phyloP scores from a whole-genome alignment of 208 protist species.

The Tritrichomonas foetus region DNA sequence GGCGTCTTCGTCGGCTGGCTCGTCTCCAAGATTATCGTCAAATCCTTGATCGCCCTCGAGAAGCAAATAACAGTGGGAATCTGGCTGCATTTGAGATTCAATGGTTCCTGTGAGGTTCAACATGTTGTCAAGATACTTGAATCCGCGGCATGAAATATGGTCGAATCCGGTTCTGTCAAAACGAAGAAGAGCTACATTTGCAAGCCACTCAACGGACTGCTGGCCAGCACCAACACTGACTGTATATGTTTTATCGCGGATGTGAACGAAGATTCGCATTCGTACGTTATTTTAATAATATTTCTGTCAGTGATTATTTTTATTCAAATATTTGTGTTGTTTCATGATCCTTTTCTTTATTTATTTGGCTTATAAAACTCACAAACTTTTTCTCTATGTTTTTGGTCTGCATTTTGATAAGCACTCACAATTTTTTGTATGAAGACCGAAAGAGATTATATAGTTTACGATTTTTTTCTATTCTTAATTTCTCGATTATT shows the following conservation, averaged over 20 bases:
- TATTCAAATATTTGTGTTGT: too few relatives aligned
- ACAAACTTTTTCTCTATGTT: too few relatives aligned
- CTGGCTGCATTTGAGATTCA: not conserved
- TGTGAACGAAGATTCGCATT: constrained; percentile 32
- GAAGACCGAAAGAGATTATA: too few relatives aligned
- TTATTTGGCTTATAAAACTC: too few relatives aligned
- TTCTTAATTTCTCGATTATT: too few relatives aligned
- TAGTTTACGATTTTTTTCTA: too few relatives aligned
- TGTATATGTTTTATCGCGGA: constrained; percentile 21
- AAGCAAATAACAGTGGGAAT: constrained; percentile 35
- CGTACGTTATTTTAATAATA: not conserved
- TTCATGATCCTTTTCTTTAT: too few relatives aligned
- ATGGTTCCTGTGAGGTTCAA: not conserved
- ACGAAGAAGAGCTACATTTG: constrained; percentile 25
- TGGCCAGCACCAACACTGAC: constrained; percentile 30
- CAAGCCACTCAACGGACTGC: constrained; percentile 14
- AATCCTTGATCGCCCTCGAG: constrained; percentile 32
- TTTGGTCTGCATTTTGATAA: too few relatives aligned
- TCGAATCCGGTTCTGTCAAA: constrained; percentile 34
- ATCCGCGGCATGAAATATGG: not conserved
- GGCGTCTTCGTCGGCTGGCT: not conserved
- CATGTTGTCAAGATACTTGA: constrained; percentile 17
- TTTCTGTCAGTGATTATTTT: too few relatives aligned
- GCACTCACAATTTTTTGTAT: too few relatives aligned
- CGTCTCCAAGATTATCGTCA: constrained; percentile 25